Conservation (phyloP, 805 yeast genomes). For the Saturnispora ahearnii region DNA sequence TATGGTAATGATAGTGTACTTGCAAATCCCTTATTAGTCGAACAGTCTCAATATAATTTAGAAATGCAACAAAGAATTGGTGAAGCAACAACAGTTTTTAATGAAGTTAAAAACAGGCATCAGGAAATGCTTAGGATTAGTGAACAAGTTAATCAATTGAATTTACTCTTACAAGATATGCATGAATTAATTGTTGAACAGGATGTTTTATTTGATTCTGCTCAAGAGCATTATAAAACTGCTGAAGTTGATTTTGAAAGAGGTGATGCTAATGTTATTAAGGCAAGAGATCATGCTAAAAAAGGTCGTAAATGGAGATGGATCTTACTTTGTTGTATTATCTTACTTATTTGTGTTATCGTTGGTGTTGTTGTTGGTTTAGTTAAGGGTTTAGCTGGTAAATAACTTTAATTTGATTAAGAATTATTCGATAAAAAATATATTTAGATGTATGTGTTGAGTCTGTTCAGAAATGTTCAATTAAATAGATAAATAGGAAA, state of each 20-base stretch:
- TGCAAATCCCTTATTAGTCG: slow-evolving; percentile 62
- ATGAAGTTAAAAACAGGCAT: slow-evolving; percentile 88
- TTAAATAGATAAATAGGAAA: too few relatives aligned
- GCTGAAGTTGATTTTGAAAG: slow-evolving; percentile 84
- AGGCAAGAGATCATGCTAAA: slow-evolving; percentile 74
- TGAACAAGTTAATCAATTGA: slow-evolving; percentile 84
- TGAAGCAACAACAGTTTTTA: slow-evolving; percentile 81
- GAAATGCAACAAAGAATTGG: slow-evolving; percentile 48
- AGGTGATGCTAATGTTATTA: slow-evolving; percentile 82
- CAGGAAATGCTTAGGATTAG: slow-evolving; percentile 84
- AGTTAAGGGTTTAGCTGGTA: slow-evolving; percentile 21
- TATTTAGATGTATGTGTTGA: too few relatives aligned
- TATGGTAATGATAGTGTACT: slow-evolving; percentile 76
- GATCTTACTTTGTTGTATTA: slow-evolving; percentile 57
- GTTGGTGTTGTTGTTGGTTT: slow-evolving; percentile 46
- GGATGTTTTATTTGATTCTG: slow-evolving; percentile 70
- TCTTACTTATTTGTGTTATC: slow-evolving; percentile 36
- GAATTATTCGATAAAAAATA: too few relatives aligned
- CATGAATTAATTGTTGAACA: slow-evolving; percentile 90
- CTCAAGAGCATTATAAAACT: slow-evolving; percentile 62
- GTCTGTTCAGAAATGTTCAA: too few relatives aligned
- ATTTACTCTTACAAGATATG: slow-evolving; percentile 87
- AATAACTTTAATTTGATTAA: neutral
- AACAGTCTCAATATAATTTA: slow-evolving; percentile 31
- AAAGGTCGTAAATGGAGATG: slow-evolving; percentile 80